These are phyloP conservation scores for Aspergillus ustus DNA, from an alignment of 2,329 filamentous ascomycete species.

Conservation along the genomic window DNA sequence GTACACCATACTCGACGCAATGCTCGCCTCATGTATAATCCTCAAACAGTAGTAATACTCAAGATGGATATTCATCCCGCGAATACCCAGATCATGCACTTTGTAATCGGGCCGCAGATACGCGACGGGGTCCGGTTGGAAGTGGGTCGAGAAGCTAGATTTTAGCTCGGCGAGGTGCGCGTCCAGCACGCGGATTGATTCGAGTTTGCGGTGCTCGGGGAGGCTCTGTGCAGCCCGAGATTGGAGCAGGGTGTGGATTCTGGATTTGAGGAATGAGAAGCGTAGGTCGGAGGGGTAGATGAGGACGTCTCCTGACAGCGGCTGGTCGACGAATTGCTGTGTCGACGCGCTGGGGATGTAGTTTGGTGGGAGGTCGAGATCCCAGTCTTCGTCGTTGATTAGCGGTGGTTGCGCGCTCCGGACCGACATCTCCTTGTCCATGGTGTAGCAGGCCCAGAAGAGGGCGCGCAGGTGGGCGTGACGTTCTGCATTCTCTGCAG, in stretches of 20 bases:
- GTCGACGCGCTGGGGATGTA: slow-evolving; percentile 26
- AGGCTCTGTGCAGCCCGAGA: slow-evolving; percentile 21
- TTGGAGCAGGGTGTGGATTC: slow-evolving; percentile 27
- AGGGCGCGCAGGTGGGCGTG: slow-evolving; percentile 27
- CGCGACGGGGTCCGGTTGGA: slow-evolving; percentile 26
- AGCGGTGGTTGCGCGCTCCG: slow-evolving; percentile 26
- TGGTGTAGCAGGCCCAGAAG: slow-evolving; percentile 31
- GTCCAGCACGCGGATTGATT: slow-evolving; percentile 31
- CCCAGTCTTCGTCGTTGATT: slow-evolving; percentile 29
- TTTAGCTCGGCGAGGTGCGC: slow-evolving; percentile 28
- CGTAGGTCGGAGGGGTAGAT: slow-evolving; percentile 33
- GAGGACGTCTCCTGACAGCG: slow-evolving; percentile 26
- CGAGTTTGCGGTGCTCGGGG: slow-evolving; percentile 26
- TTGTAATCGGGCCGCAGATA: slow-evolving; percentile 25
- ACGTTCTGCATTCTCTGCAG: neutral
- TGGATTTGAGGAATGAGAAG: slow-evolving; percentile 29
- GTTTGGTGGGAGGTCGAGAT: slow-evolving; percentile 27
- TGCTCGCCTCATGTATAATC: slow-evolving; percentile 30
- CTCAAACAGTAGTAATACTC: slow-evolving; percentile 33
- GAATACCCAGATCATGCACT: slow-evolving; percentile 31
- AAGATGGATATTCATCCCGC: slow-evolving; percentile 30
- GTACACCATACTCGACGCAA: neutral
- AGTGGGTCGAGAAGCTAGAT: slow-evolving; percentile 23
- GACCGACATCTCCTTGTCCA: slow-evolving; percentile 31
- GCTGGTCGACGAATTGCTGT: slow-evolving; percentile 27